These are phyloP conservation scores for Pseudofabraea citricarpa DNA, from an alignment of 2,329 filamentous ascomycete species.

Conservation along the genomic window DNA sequence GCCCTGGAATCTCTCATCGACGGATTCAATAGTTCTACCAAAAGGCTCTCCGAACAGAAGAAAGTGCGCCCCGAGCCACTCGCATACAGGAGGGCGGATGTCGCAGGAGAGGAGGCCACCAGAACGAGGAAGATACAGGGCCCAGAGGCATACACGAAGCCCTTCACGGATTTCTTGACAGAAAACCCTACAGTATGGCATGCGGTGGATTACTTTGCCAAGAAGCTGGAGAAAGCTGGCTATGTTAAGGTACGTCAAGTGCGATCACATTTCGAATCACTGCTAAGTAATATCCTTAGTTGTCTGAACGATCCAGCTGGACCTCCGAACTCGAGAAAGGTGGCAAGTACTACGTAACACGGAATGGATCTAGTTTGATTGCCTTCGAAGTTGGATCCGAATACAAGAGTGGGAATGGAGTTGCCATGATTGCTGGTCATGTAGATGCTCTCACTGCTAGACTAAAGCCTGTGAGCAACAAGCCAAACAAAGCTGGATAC, in stretches of 20 bases:
- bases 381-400: slow-evolving; percentile 78
- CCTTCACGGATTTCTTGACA: slow-evolving; percentile 82
- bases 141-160: slow-evolving; percentile 69
- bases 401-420: slow-evolving; percentile 80
- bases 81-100: neutral
- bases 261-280: neutral
- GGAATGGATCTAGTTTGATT: slow-evolving; percentile 82
- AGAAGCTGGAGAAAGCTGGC: slow-evolving; percentile 65
- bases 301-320: slow-evolving; percentile 81
- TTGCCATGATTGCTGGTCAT: slow-evolving; percentile 86
- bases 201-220: slow-evolving; percentile 72
- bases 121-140: slow-evolving; percentile 9
- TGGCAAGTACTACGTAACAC: slow-evolving; percentile 83
- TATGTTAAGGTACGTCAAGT: slow-evolving; percentile 59
- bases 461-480: slow-evolving; percentile 84
- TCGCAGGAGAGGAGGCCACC: slow-evolving; percentile 7
- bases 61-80: neutral
- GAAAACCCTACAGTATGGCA: slow-evolving; percentile 94
- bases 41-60: too few species aligned
- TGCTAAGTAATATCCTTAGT: slow-evolving; percentile 35
- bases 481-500: slow-evolving; percentile 81
- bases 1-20: neutral
- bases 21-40: too few species aligned
- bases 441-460: slow-evolving; percentile 88
- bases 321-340: slow-evolving; percentile 64